Base-by-base conservation (phyloP, 2,329 filamentous ascomycete genomes). In the Fusarium anguioides region DNA sequence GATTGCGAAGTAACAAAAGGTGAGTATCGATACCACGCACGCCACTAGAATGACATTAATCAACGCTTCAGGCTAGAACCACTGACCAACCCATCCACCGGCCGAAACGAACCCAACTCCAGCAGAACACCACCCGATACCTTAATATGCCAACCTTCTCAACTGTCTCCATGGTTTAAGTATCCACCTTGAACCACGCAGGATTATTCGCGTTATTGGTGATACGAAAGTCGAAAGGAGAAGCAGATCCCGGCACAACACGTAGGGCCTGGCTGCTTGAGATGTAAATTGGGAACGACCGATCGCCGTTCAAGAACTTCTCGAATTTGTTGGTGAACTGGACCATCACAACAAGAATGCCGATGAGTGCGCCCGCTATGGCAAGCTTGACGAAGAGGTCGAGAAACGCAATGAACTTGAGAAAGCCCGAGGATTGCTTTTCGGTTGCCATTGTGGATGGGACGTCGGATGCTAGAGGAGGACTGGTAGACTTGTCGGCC, bases 341-440 rank as follows among this genome's bases (percentile, higher is more conserved):
- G 3, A 68, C 33, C 6, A 68, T 52, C n/a, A 69, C 12, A 8
- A 69, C 51, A 2, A 68, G 56, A 9, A 68, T 68, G 18, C 66
- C 66, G 10, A 68, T 59, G 7, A 68, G 61, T n/a, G 66, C 66
- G 10, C 66, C 65, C 6, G 61, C 42, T 8, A 57, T 57, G 3
- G 59, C 48, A 29, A 68, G 61, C 46, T 68, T 68, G 46, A 66
- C 52, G 11, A 68, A 8, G 3, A 69, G 47, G 46, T 68, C 66
- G 27, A 68, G 29, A 18, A 68, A 63, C 40, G 66, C 66, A 2
- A 68, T 55, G 27, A 69, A 18, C 18, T 68, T 68, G 35, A 66
- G 18, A 18, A 66, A 69, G 35, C 61, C 26, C 3, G 61, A 64
- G 5, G 59, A 62, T 7, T 29, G 20, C 31, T 63, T 63, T 21